Conservation (phyloP, 257 asterid species). For the Solanum lycopersicoides region DNA sequence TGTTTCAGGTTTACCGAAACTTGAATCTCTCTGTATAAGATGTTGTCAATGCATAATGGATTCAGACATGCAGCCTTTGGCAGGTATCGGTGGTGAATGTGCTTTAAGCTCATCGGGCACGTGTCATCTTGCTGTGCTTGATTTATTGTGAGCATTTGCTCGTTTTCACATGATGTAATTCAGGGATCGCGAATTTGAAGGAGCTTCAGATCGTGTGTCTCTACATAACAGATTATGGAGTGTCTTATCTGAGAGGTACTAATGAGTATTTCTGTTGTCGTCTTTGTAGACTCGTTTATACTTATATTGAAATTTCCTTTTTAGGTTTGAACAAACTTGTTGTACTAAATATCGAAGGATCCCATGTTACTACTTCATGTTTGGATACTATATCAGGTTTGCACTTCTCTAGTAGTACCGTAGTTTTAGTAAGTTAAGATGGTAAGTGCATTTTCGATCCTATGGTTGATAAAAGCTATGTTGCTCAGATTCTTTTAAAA, state of each 20-base stretch:
- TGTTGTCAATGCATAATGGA: constrained; percentile 89
- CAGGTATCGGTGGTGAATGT: constrained; percentile 34
- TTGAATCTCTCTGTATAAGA: constrained; percentile 68
- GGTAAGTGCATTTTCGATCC: not conserved
- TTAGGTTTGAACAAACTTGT: not conserved
- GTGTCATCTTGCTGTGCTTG: not conserved
- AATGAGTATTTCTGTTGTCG: not conserved
- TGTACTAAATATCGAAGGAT: constrained; percentile 1
- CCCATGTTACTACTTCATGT: not conserved
- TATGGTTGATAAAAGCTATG: not conserved
- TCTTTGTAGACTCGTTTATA: not conserved
- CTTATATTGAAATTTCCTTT: not conserved
- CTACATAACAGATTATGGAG: not conserved
- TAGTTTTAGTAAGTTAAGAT: not conserved
- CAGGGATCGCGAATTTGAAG: not conserved
- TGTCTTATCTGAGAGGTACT: not conserved
- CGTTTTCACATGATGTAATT: not conserved
- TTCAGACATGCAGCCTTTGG: constrained; percentile 65
- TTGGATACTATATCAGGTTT: constrained; percentile 3
- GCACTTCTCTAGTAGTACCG: not conserved
- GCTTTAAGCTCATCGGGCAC: not conserved
- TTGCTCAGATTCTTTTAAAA: not conserved
- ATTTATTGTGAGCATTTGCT: not conserved
- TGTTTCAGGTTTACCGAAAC: constrained; percentile 57
- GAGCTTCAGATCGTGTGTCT: not conserved